Base-by-base conservation (phyloP, 805 yeast genomes). In the Kazachstania martiniae region DNA sequence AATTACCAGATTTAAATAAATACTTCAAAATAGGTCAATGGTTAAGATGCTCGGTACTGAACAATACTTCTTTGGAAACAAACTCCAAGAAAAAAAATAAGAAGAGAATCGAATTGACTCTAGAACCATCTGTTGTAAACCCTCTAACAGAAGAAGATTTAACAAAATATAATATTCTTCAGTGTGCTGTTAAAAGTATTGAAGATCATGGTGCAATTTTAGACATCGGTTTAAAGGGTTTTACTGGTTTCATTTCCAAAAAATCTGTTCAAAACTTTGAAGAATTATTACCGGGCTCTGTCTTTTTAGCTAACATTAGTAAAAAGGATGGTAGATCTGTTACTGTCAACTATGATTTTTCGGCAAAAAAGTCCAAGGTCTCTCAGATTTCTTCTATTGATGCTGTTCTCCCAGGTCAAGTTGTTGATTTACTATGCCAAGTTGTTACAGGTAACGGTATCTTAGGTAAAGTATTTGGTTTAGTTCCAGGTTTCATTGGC, bases 201-300 rank as follows among this genome's bases (percentile, higher is more conserved):
- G 97, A 91, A 65, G 99, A 91, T 53, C 95, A 85, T 53, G 98
- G 98, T 59, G 70, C 75, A 16, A 72, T 83, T 35, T 59, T 89
- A 27, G 79, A 77, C 44, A 55, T 80, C 25, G 96, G 96, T 21
- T 51, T 67, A 31, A 55, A 56, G 7, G 70, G 66, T 5, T 36
- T 68, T 7, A 61, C 73, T 18, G 95, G 94, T 1, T 87, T 89
- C 56, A 62, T 87, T 29, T 69, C 93, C 2, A 76, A 72, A 41
- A 79, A 77, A 42, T 89, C 79, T 36, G 57, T 80, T 31, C 53
- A 62, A 18, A 54, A 61, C 8, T 38, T 60, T 6, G 65, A 59
- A 13, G 29, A 44, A 1, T 44, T 77, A 14, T 37, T 51, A 1
- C 63, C 64, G 8, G 96, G 96, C n/a, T 65, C 76, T 31, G 85